phyloP scores from a whole-genome alignment of 1,284 basidiomycete genomes.

The Malassezia cuniculi region DNA sequence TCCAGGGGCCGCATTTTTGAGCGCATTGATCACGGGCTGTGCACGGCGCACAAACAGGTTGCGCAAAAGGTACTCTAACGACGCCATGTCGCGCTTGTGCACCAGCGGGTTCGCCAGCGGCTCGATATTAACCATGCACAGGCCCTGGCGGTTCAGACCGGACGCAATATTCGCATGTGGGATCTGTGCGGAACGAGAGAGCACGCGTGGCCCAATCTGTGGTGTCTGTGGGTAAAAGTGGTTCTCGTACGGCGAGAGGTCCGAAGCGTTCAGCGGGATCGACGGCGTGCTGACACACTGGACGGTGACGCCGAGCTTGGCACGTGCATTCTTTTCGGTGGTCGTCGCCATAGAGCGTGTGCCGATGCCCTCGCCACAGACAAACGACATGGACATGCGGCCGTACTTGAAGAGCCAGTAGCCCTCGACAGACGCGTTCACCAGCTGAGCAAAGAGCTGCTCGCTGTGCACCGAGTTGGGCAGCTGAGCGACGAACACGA shows the following conservation, averaged over 20 bases:
- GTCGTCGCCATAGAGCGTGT: conserved; percentile 22
- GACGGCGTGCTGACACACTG: conserved; percentile 21
- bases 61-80: conserved; percentile 34
- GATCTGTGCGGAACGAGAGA: conserved; percentile 16
- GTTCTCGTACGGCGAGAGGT: conserved; percentile 20
- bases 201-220: conserved; percentile 27
- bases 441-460: conserved; percentile 38
- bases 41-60: conserved; percentile 34
- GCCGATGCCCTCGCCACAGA: conserved; percentile 33
- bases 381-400: conserved; percentile 26
- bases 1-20: conserved; percentile 29
- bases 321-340: conserved; percentile 16
- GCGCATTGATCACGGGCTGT: conserved; percentile 21
- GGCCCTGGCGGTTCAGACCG: conserved; percentile 19
- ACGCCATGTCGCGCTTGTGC: conserved; percentile 22
- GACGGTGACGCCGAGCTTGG: conserved; percentile 26
- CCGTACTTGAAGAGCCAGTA: conserved; percentile 37
- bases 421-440: conserved; percentile 26
- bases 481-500: conserved; percentile 36
- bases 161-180: conserved; percentile 28
- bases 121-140: conserved; percentile 28
- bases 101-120: conserved; percentile 23
- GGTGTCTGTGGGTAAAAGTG: conserved; percentile 30
- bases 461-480: conserved; percentile 42
- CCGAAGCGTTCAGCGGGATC: conserved; percentile 14